These are phyloP conservation scores for Monilinia polystroma DNA, from an alignment of 2,329 filamentous ascomycete species.

Conservation along the genomic window DNA sequence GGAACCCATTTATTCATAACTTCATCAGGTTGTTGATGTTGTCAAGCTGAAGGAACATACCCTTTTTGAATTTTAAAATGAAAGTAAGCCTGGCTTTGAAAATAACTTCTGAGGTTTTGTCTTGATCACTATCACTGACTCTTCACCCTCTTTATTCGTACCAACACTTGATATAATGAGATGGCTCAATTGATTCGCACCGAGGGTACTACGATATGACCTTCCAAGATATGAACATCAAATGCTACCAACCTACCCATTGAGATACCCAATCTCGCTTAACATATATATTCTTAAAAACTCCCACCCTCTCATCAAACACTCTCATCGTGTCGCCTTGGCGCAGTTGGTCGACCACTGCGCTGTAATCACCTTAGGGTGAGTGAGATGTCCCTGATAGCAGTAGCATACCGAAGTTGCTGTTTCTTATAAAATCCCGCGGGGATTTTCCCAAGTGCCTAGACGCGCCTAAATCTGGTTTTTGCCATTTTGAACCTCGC, in stretches of 20 bases:
- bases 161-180: background rate
- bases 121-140: too few species aligned
- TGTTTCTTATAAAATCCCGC: background rate
- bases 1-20: too few species aligned
- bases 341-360: background rate
- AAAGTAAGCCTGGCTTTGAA: too few species aligned
- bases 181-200: background rate
- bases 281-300: background rate
- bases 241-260: background rate
- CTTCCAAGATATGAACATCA: background rate
- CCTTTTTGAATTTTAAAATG: too few species aligned
- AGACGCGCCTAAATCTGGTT: background rate
- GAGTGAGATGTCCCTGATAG: background rate
- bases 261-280: background rate
- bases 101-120: too few species aligned
- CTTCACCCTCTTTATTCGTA: too few species aligned
- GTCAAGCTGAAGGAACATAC: too few species aligned
- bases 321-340: background rate
- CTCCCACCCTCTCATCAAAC: background rate
- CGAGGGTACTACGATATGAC: background rate
- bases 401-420: background rate
- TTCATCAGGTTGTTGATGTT: too few species aligned
- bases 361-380: background rate
- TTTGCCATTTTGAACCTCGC: background rate
- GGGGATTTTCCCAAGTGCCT: background rate